Base-by-base conservation (phyloP, 1,284 basidiomycete species). In the Ustilago crameri region DNA sequence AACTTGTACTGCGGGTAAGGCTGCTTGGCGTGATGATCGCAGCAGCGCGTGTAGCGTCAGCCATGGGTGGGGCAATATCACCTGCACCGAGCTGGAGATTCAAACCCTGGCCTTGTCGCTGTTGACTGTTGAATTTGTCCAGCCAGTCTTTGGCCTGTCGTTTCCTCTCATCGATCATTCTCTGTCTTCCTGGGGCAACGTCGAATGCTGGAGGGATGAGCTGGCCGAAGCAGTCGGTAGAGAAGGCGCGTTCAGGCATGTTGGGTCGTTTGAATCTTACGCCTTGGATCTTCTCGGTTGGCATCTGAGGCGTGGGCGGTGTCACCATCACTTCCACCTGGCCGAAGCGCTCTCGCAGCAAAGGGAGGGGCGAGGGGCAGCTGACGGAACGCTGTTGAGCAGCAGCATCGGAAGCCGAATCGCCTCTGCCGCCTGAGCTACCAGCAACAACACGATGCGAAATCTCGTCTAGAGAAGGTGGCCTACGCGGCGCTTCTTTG, bases 301-400 rank as follows among this genome's bases (percentile, higher is more conserved):
- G 17, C 55, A 63, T 41, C 12, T 53, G 49, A 9, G 68, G 68
- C 7, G 68, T 62, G 0, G 68, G 63, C 4, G 68, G 68, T 12
- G 68, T 71, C 9, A 71, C 55, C 46, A 61, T 62, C 18, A 71
- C 63, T 23, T 71, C 51, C 2, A 66, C 63, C 24, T 59, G 41
- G 3, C 63, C 58, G 26, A 66, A 66, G 26, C 40, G 46, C 12
- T 20, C 44, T 9, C 49, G 15, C 32, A 50, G 55, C 2, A 53
- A 30, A 1, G 55, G 48, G 1, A 55, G 41, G 5, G 63, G 63
- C 2, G 58, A 53, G 5, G 68, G 68, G 38, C 68, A 71, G 57
- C 62, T 65, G n/a, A 71, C 59, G 0, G 57, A 44, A 12, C 62
- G 52, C 17, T 58, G 44, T 2, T 55, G 50, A 3, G 23, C 27